Conservation (phyloP, 208 protist genomes). For the Acanthamoeba divionensis region DNA sequence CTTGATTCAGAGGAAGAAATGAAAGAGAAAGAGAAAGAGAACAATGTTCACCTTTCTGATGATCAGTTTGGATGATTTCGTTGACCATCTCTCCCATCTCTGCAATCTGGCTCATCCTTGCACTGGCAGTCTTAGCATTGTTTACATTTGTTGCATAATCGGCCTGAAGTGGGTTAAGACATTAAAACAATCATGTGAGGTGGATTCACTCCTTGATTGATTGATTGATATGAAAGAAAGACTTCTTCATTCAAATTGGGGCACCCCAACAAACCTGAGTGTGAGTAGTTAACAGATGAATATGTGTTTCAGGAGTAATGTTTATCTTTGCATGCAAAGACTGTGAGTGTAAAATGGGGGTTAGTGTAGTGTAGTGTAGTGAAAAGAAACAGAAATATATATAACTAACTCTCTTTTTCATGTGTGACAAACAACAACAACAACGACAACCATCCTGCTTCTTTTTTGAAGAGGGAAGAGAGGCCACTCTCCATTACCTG, state of each 20-base stretch:
- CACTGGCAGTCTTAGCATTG: not conserved
- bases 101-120: slow-evolving; percentile 27
- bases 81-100: slow-evolving; percentile 21
- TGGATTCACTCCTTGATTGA: too few species aligned
- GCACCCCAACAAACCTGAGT: not conserved
- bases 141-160: not conserved
- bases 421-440: not conserved
- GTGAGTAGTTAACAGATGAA: slow-evolving; percentile 35
- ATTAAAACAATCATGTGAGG: too few species aligned
- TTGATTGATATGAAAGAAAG: too few species aligned
- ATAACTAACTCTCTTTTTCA: not conserved
- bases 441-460: too few species aligned
- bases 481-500: too few species aligned
- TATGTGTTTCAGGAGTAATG: not conserved
- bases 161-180: too few species aligned
- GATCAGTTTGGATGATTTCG: not conserved
- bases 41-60: not conserved
- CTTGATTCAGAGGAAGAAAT: too few species aligned
- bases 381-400: not conserved
- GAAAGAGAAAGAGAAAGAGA: too few species aligned
- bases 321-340: slow-evolving; percentile 9
- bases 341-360: not conserved
- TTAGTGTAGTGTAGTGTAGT: not conserved
- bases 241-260: too few species aligned
- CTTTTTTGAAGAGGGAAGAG: too few species aligned